phyloP scores from a whole-genome alignment of 1,139 yeast genomes.

The Barnettozyma hawaiiensis region DNA sequence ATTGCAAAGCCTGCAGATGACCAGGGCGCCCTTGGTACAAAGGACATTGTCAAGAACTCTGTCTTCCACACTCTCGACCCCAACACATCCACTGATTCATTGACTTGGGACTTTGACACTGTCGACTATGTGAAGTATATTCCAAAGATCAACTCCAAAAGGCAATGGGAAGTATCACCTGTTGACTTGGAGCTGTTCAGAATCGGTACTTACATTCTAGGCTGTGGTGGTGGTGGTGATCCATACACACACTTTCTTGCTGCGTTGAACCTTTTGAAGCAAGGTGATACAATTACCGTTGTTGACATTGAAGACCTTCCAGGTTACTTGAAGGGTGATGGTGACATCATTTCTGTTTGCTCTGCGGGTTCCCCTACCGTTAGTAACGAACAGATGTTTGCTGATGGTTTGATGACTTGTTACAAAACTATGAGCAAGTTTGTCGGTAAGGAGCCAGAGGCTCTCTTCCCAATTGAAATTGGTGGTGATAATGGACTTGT shows the following conservation, averaged over 20 bases:
- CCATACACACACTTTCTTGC: not conserved
- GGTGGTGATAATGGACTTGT: not conserved
- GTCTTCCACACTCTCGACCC: not conserved
- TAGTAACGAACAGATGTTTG: not conserved
- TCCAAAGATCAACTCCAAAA: not conserved
- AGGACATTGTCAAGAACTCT: not conserved
- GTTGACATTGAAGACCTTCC: not conserved
- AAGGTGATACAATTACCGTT: not conserved
- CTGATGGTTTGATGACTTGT: not conserved
- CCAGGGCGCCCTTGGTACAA: not conserved
- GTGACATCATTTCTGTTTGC: not conserved
- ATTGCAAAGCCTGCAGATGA: not conserved
- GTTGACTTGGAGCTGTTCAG: not conserved
- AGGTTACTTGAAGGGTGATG: not conserved
- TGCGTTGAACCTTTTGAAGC: not conserved
- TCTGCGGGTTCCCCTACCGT: not conserved
- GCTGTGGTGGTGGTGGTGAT: not conserved
- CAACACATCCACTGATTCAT: not conserved
- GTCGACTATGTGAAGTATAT: not conserved
- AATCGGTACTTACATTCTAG: not conserved
- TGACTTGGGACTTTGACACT: not conserved
- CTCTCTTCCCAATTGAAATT: not conserved
- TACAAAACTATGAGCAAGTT: not conserved
- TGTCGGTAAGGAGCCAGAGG: not conserved
- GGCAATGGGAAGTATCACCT: not conserved